These are phyloP conservation scores for Aspergillus carlsbadensis DNA, from an alignment of 495 filamentous ascomycete genomes.

Conservation along the genomic window DNA sequence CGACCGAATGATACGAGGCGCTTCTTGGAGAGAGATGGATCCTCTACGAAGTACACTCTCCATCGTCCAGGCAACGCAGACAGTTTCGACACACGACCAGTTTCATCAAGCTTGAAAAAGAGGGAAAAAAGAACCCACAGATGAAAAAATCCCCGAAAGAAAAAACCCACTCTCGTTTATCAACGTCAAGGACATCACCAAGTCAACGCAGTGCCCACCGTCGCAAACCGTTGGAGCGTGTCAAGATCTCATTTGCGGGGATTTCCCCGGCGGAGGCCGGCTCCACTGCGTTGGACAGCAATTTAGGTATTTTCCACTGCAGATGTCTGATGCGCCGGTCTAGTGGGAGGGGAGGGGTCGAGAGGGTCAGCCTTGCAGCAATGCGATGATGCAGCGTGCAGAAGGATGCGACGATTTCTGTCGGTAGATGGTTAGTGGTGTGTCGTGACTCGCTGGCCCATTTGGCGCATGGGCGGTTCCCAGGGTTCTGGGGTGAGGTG, in stretches of 20 bases:
- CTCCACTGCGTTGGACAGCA: slow-evolving; percentile 7
- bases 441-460: too few relatives aligned
- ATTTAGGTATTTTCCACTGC: background rate
- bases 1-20: too few relatives aligned
- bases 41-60: too few relatives aligned
- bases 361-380: slow-evolving; percentile 1
- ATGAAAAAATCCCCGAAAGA: too few relatives aligned
- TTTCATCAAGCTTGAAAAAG: too few relatives aligned
- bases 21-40: too few relatives aligned
- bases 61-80: too few relatives aligned
- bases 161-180: background rate
- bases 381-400: background rate
- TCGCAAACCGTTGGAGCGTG: background rate
- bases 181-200: background rate
- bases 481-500: too few relatives aligned
- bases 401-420: background rate
- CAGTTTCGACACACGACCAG: too few relatives aligned
- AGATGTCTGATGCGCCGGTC: background rate
- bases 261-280: background rate
- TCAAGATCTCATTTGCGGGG: slow-evolving; percentile 16
- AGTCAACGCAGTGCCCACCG: background rate
- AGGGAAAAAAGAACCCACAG: too few relatives aligned
- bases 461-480: too few relatives aligned
- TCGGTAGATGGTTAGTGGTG: too few relatives aligned
- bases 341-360: background rate